Base-by-base conservation (phyloP, 306 rosid species). In the Psophocarpus tetragonolobus region DNA sequence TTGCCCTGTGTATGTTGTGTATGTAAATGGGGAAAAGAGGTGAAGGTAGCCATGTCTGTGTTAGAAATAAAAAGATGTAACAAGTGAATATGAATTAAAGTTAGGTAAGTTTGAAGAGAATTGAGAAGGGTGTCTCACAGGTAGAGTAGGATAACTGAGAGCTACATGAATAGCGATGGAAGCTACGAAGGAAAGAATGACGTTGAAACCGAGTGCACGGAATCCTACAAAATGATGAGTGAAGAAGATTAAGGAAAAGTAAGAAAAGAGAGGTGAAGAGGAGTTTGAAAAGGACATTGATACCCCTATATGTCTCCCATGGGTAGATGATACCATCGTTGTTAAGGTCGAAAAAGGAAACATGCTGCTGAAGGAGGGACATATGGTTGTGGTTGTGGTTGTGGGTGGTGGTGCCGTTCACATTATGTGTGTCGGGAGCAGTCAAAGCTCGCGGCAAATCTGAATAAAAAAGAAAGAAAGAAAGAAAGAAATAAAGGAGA, bases 341-440 rank as follows among this genome's bases (percentile, higher is more conserved):
- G 84, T 92, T 83, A 18, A 83, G 84, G 70, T 92, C 97, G 18
- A 90, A 92, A 79, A 92, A 92, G 32, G 96, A 65, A 3, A 32
- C 96, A 60, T 92, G 97, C 36, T 92, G 97, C 69, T 92, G 96
- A 83, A 92, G 97, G 45, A 92, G 93, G 0, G 92, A 84, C 95
- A 90, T 87, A 73, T 89, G 68, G 0, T 85, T 58, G 73, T 92
- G 93, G 15, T 80, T 83, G 83, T 90, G 93, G 12, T 81, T 85
- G 84, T 83, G 68, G 0, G 97, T 92, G 9, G 93, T 95, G 0
- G 97, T 92, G 9, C 96, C 97, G 78, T 90, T 81, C 27, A 82
- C 74, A 70, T 92, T 90, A n/a, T 88, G 91, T 6, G 86, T 30
- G 68, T 90, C 93, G 44, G 97, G 80, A 6, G 97, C 95, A 24